phyloP scores from a whole-genome alignment of 257 asterid species.

The Solanum chilense region DNA sequence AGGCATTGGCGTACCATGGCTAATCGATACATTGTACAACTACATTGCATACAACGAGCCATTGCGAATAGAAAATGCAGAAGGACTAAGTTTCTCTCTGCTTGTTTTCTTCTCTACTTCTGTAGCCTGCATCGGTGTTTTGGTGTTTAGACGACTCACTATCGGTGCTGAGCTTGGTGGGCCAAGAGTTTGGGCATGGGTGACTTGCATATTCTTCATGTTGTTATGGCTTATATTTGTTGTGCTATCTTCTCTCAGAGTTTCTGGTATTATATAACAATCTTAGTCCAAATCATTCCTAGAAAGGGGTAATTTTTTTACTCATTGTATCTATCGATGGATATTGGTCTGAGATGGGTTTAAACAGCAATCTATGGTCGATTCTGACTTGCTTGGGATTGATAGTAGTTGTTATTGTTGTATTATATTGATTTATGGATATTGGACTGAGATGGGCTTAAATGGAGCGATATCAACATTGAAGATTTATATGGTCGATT shows the following conservation, averaged over 20 bases:
- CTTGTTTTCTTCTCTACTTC: slow-evolving; percentile 79
- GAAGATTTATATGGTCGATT: neutral
- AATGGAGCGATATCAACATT: neutral
- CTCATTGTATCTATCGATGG: neutral
- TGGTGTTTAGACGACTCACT: slow-evolving; percentile 57
- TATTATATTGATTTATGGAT: neutral
- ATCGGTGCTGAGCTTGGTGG: slow-evolving; percentile 96
- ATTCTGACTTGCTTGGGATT: neutral
- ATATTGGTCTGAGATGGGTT: neutral
- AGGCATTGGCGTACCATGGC: slow-evolving; percentile 93
- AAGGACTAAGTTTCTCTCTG: slow-evolving; percentile 73
- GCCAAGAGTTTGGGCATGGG: slow-evolving; percentile 84
- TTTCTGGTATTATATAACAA: slow-evolving; percentile 37
- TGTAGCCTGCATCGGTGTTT: slow-evolving; percentile 64
- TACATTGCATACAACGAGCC: slow-evolving; percentile 68
- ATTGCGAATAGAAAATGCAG: slow-evolving; percentile 54
- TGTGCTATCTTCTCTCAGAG: slow-evolving; percentile 48
- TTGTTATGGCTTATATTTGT: slow-evolving; percentile 67
- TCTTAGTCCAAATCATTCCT: neutral
- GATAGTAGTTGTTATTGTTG: neutral
- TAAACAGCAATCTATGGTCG: neutral
- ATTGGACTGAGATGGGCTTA: neutral
- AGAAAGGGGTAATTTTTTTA: neutral
- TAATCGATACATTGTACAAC: slow-evolving; percentile 73
- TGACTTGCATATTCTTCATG: slow-evolving; percentile 55